Evolutionary conservation across 1,139 yeast genomes (phyloP).

Genomic region (Pichia sp.): DNA sequence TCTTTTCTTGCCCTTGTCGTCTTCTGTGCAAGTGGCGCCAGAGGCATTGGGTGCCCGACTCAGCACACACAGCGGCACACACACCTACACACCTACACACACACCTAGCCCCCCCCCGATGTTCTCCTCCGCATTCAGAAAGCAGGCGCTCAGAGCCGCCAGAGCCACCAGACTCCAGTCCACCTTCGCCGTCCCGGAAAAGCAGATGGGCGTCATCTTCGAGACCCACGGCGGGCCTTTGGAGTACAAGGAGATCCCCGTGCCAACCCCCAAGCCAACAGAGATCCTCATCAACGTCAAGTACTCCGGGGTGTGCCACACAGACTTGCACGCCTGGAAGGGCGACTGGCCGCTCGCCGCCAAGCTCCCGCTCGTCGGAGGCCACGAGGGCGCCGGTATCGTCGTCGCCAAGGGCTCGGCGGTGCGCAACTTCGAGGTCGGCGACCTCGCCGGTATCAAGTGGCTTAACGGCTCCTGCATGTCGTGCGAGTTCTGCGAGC

Average conservation of each 20-base stretch:
- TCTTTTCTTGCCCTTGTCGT: too few relatives aligned
- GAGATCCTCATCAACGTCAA: constrained; percentile 63
- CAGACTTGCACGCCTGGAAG: constrained; percentile 74
- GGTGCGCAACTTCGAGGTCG: constrained; percentile 67
- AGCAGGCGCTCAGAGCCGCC: constrained; percentile 15
- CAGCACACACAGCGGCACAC: too few relatives aligned
- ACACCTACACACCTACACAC: background rate
- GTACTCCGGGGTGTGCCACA: constrained; percentile 75
- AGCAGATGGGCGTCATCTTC: constrained; percentile 70
- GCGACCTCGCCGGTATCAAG: constrained; percentile 76
- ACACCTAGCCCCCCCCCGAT: constrained; percentile 4
- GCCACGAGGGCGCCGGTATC: constrained; percentile 86
- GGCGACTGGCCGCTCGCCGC: constrained; percentile 71
- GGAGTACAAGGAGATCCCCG: constrained; percentile 58
- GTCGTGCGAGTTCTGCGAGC: constrained; percentile 68
- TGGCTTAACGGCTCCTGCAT: constrained; percentile 70
- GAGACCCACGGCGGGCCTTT: constrained; percentile 65
- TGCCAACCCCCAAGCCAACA: constrained; percentile 61
- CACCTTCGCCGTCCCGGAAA: constrained; percentile 45
- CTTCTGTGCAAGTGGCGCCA: too few relatives aligned
- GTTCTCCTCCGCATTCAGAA: constrained; percentile 22
- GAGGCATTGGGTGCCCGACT: too few relatives aligned
- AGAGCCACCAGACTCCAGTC: constrained; percentile 19
- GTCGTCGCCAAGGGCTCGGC: constrained; percentile 69
- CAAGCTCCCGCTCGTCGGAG: constrained; percentile 70